Evolutionary conservation across 2,329 filamentous ascomycete species (phyloP), one percentile per base, ranked within the genome.

Genomic region (Graphilbum fragrans): DNA sequence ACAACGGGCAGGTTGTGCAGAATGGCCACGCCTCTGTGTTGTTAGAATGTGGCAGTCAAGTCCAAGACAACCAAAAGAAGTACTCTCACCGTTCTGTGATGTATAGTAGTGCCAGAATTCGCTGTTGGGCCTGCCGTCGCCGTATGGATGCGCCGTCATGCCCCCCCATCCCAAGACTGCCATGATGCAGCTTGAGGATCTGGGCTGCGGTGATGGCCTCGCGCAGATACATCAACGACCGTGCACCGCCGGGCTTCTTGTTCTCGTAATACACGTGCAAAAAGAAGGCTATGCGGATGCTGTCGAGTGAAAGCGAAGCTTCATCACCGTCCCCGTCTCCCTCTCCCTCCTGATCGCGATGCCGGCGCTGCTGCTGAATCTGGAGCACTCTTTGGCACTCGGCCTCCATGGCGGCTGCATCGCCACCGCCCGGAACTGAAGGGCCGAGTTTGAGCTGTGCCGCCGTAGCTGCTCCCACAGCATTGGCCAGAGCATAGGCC

Each of bases 231-330:
- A 72, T 49, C 7, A 70, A 53, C 2, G 67, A 70, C 39, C 64
- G 63, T 2, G 57, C 58, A 1, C 67, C 65, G 3, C 68, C 68
- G 0, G 65, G 57, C 10, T 57, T 48, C 43, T 63, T 59, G 41
- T 72, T 71, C 49, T 72, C 68, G 46, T 70, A 61, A 40, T 69
- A 70, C 11, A 70, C 63, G 47, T 72, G 69, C 17, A 72, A 52
- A 37, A 71, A 72, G 47, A 72, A 72, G 0, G 66, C 64, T 2
- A 63, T 64, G 5, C 66, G 58, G 4, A 72, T 47, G 27, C 55
- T 57, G 38, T 67, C 59, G 18, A 72, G 53, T 16, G 56, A 60
- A 31, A 57, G 51, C 4, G 49, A 46, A 14, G 48, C 51, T 19
- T 52, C 55, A 21, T 54, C 56, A 12, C 42, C 41, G 4, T n/a